A percentile compares a stretch with the other conserved stretches of the same genome.
Evolutionary conservation across 257 asterid genomes (phyloP).

Genomic region (Solanum chilense): DNA sequence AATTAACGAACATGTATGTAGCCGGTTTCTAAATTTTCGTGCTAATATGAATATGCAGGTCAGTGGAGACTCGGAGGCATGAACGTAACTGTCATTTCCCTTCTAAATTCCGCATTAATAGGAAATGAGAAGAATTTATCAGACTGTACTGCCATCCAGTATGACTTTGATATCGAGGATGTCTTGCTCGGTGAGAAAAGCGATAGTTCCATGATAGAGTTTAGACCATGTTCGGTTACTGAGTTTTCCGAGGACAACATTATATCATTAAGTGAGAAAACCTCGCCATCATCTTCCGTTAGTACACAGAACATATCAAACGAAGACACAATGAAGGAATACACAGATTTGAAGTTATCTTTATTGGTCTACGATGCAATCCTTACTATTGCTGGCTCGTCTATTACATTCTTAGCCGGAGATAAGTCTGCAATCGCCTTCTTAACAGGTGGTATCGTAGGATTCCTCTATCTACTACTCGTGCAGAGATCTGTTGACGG

Average conservation of each 20-base stretch:
- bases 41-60: conserved; percentile 22
- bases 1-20: neutral
- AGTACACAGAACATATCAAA: conserved; percentile 13
- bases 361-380: conserved; percentile 48
- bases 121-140: conserved; percentile 18
- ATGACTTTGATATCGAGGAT: conserved; percentile 47
- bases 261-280: neutral
- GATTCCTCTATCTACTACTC: conserved; percentile 52
- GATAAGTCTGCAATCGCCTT: conserved; percentile 44
- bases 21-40: neutral
- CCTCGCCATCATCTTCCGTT: conserved; percentile 6
- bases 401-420: conserved; percentile 28
- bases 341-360: conserved; percentile 57
- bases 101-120: conserved; percentile 3
- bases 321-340: conserved; percentile 81
- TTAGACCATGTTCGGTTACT: conserved; percentile 44
- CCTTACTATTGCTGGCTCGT: conserved; percentile 50
- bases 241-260: conserved; percentile 32
- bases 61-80: conserved; percentile 73
- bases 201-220: conserved; percentile 62
- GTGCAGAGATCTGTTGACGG: conserved; percentile 72
- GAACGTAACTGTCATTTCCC: conserved; percentile 26
- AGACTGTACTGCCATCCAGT: conserved; percentile 20
- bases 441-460: conserved; percentile 57
- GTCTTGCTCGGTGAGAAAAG: conserved; percentile 62